Conservation (phyloP, 2,329 filamentous ascomycete genomes). For the Neofusicoccum kwambonambiense region DNA sequence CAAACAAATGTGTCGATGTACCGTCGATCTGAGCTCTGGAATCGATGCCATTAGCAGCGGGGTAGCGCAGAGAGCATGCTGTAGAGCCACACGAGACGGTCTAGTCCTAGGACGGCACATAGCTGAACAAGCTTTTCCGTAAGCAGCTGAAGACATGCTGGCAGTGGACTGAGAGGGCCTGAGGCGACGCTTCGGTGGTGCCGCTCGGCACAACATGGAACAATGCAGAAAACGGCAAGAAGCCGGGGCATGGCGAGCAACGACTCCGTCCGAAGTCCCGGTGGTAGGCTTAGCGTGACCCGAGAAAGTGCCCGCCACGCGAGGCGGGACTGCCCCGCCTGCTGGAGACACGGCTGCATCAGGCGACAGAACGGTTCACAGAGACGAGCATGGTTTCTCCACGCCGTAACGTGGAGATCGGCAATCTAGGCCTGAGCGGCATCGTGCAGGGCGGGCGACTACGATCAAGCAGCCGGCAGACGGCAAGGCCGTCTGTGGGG, state of each 20-base stretch:
- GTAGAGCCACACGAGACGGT: neutral
- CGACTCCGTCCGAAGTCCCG: neutral
- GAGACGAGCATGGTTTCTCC: neutral
- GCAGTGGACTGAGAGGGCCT: neutral
- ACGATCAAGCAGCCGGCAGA: neutral
- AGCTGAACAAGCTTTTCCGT: neutral
- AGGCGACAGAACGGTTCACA: neutral
- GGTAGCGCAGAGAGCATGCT: neutral
- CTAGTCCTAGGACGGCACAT: neutral
- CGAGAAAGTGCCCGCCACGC: neutral
- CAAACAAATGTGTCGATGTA: neutral
- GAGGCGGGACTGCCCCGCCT: neutral
- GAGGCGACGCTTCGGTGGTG: neutral
- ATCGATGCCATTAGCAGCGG: neutral
- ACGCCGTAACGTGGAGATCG: slow-evolving; percentile 3
- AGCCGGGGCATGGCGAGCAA: neutral
- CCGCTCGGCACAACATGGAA: neutral
- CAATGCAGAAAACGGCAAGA: neutral
- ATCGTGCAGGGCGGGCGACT: slow-evolving; percentile 1
- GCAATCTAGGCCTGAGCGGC: slow-evolving; percentile 7
- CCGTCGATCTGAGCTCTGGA: neutral
- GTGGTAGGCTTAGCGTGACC: too few relatives aligned
- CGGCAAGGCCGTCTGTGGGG: neutral
- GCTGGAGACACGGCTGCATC: neutral
- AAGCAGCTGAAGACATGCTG: neutral